Base-by-base conservation (phyloP, 176 grass and related monocot species). In the Tillandsia leiboldiana region DNA sequence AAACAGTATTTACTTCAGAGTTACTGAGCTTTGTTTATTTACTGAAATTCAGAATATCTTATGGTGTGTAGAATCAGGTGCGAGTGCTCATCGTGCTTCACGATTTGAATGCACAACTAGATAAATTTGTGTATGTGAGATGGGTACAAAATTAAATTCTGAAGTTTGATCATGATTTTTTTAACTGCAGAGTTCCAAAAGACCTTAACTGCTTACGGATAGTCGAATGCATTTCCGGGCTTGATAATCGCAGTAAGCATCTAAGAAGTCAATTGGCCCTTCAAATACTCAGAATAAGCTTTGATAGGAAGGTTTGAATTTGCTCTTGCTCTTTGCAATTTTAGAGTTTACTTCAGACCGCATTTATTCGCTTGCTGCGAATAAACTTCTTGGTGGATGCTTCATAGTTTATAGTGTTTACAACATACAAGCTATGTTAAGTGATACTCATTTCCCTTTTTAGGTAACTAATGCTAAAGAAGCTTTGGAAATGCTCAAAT, bases 121-220 rank as follows among this genome's bases (percentile, higher is more conserved):
- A 33, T 33, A 33, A 33, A 33, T 33, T 33, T 29, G 2, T 3
- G 28, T 4, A 33, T 33, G 29, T 33, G 29, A 33, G 29, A 33
- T 33, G 29, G 29, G 29, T 33, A 24, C 3, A 4, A 33, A 33
- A 33, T 33, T 33, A 0, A 33, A 4, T 33, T 33, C 29, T 33
- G 29, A 33, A 33, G 29, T 33, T 33, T 33, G 29, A 6, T 33
- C 3, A 33, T 33, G 29, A 33, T 33, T 33, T 33, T 33, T 33
- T 51, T 17, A 78, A 71, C 24, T 73, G 63, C 79, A 97, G 93
- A 79, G 80, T 90, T 18, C 81, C 58, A 18, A 47, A 87, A 81
- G 89, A 97, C 69, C 83, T 92, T 14, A 97, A 97, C 51, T 92
- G 83, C 75, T 81, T 97, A 63, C 82, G 89, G 70, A 68, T 90